Evolutionary conservation across 73 alveolate genomes (phyloP), one percentile per base, ranked within the genome.

Genomic region (Loxodes magnus): DNA sequence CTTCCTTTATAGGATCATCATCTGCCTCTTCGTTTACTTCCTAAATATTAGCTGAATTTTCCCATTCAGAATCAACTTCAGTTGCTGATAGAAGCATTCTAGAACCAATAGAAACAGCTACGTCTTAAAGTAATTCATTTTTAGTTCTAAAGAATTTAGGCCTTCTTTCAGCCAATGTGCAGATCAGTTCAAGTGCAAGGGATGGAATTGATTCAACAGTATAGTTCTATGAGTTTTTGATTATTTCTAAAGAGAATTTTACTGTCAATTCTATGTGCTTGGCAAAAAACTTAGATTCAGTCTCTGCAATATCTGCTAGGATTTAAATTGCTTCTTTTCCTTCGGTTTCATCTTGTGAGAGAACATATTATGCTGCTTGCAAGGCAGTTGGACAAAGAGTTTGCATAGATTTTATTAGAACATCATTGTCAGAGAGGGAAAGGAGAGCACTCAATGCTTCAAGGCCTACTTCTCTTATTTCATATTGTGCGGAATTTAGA

Each of bases 211-310:
- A 77, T 60, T 19, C 76, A 27, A 23, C 53, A 21, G 64, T 77
- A 69, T 21, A n/a, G n/a, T n/a, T 71, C 71, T 59, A 54, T 79
- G n/a, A 54, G 52, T 52, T 43, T 50, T 19, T 48, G 55, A 20
- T 57, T 65, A 26, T 69, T 56, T 19, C 72, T 72, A 43, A 54
- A 77, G 66, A 85, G 57, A 43, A 44, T 56, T 14, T 57, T 51
- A 71, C 56, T 80, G 51, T 73, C 53, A 33, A 51, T 63, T 75
- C 64, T 66, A 72, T 61, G 35, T 51, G 33, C 28, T 60, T 63
- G 43, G 68, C 58, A 77, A 85, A 81, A 84, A 79, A 85, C 43
- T 74, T 80, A 9, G 90, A 91, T 65, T 85, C 96, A 51, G 84
- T 64, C 51, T 76, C 88, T 5, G 92, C 88, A 22, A 85, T 48